Percentiles rank a stretch among this genome's conserved stretches.
phyloP scores from a whole-genome alignment of 768 basidiomycete genomes.

The Mycena epipterygia region DNA sequence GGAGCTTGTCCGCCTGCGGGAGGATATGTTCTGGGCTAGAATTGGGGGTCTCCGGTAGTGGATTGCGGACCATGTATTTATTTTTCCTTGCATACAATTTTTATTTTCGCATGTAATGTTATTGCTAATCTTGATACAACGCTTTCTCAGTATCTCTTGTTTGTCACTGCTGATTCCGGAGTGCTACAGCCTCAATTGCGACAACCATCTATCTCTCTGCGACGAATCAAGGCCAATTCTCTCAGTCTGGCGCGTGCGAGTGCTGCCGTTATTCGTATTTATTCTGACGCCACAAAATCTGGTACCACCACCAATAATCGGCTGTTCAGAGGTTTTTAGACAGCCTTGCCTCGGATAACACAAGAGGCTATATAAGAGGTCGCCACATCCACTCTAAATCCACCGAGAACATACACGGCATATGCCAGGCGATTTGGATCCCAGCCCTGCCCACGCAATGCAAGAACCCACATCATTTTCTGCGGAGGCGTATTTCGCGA shows the following conservation, averaged over 20 bases:
- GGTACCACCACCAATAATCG: too few relatives aligned
- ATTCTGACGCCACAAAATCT: background rate
- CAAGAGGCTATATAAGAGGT: background rate
- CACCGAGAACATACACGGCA: background rate
- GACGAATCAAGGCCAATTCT: background rate
- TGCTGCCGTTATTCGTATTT: background rate
- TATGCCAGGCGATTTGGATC: slow-evolving; percentile 7
- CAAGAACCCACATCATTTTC: slow-evolving; percentile 65
- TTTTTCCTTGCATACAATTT: slow-evolving; percentile 12
- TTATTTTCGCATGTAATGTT: background rate
- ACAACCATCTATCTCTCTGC: background rate
- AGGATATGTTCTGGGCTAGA: slow-evolving; percentile 91
- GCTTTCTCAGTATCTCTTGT: background rate
- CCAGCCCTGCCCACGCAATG: background rate
- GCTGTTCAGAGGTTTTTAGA: slow-evolving; percentile 3
- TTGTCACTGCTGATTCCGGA: background rate
- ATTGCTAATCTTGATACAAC: background rate
- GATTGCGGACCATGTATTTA: slow-evolving; percentile 14
- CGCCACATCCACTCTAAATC: background rate
- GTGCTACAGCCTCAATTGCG: background rate
- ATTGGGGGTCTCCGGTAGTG: slow-evolving; percentile 65
- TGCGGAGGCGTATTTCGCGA: slow-evolving; percentile 91
- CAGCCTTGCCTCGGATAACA: slow-evolving; percentile 13
- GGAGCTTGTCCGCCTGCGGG: slow-evolving; percentile 77
- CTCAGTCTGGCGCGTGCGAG: background rate